Evolutionary conservation across 768 basidiomycete species (phyloP).

Genomic region (Amanita rubescens): DNA sequence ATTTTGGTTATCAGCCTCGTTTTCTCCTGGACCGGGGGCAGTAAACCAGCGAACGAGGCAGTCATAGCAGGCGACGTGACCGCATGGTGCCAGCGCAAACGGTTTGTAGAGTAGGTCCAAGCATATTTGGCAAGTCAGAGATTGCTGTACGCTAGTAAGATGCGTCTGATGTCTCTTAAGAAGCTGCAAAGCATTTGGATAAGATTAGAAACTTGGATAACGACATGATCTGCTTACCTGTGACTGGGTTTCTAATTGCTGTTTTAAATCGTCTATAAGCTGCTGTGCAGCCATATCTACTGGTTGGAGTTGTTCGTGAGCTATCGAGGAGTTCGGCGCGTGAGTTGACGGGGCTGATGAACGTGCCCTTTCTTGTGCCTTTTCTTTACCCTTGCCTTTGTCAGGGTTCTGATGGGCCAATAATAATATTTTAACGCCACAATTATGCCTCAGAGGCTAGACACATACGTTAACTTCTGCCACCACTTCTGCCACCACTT

Average conservation of each 20-base stretch:
- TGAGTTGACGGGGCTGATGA: constrained; percentile 11
- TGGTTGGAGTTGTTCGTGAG: constrained; percentile 7
- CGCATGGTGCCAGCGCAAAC: constrained; percentile 69
- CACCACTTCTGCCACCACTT: no score
- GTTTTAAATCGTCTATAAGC: constrained; percentile 33
- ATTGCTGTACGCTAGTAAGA: constrained; percentile 49
- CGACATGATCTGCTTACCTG: constrained; percentile 23
- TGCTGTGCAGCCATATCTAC: constrained; percentile 14
- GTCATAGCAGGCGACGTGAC: constrained; percentile 62
- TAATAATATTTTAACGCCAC: background rate
- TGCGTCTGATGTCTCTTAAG: constrained; percentile 46
- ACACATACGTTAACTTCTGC: background rate
- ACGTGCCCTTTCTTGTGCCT: constrained; percentile 22
- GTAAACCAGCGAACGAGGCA: constrained; percentile 79
- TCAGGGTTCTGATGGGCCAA: constrained; percentile 11
- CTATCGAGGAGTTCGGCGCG: background rate
- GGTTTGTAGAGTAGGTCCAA: constrained; percentile 68
- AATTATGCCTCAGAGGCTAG: background rate
- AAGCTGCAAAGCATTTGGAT: constrained; percentile 25
- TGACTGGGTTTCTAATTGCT: constrained; percentile 34
- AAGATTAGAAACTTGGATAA: background rate
- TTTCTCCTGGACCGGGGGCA: constrained; percentile 23
- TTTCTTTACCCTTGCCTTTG: constrained; percentile 31
- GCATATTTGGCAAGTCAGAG: constrained; percentile 73
- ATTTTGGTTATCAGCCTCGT: constrained; percentile 18